Conservation (phyloP, 306 rosid genomes). For the Phaseolus lunatus region DNA sequence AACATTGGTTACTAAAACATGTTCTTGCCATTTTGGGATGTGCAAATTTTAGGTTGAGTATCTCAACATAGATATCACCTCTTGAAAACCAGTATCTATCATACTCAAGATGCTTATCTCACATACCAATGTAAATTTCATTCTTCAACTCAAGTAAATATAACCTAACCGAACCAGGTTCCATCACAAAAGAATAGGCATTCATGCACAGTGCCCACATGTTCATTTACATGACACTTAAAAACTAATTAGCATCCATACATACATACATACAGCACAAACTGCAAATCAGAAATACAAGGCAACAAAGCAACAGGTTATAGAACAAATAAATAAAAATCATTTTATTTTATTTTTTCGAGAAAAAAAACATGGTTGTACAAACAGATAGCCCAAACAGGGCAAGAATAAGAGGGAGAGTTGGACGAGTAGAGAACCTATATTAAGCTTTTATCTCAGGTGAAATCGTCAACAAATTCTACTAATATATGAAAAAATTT, state of each 20-base stretch:
- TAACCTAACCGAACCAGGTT: not conserved
- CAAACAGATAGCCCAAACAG: constrained; percentile 43
- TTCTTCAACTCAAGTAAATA: not conserved
- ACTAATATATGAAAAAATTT: constrained; percentile 26
- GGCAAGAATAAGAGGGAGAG: constrained; percentile 24
- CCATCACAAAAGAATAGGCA: not conserved
- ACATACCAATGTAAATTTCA: not conserved
- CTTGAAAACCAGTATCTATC: too few relatives aligned
- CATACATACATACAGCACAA: not conserved
- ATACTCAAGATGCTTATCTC: not conserved
- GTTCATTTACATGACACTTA: not conserved
- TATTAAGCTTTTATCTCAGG: constrained; percentile 41
- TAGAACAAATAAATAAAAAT: constrained; percentile 21
- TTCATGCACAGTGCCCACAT: not conserved
- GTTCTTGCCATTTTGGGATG: too few relatives aligned
- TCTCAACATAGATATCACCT: too few relatives aligned
- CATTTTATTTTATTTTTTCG: constrained; percentile 32
- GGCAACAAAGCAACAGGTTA: not conserved
- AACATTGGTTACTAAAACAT: too few relatives aligned
- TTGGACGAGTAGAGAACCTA: constrained; percentile 40
- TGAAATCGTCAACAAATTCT: constrained; percentile 28
- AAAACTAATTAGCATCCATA: not conserved
- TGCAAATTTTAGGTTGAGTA: too few relatives aligned
- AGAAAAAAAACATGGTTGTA: constrained; percentile 34
- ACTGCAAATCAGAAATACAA: constrained; percentile 4